A percentile compares a stretch with the other conserved stretches of the same genome.
Evolutionary conservation across 163 green algal species (phyloP).

Genomic region (Scenedesmus sp.): DNA sequence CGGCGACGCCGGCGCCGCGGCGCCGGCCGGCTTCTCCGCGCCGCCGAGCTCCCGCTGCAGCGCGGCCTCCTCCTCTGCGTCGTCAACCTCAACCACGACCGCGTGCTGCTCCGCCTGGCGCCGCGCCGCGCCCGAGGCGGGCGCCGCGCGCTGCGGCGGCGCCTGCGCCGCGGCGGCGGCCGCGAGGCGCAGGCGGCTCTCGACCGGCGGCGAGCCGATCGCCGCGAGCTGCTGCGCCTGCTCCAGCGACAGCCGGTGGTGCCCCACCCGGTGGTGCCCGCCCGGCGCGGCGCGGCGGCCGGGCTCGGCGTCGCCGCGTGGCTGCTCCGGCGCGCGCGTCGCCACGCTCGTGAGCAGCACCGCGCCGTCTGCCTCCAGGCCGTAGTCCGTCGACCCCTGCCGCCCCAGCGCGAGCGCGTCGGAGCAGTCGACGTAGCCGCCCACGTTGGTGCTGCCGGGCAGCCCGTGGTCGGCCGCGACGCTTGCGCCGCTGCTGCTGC

Average conservation of each 20-base stretch:
- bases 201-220: neutral
- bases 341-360: constrained; percentile 4
- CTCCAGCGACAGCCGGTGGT: constrained; percentile 12
- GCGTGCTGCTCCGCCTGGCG: constrained; percentile 3
- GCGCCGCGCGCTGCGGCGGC: neutral
- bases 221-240: constrained; percentile 25
- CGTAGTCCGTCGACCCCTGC: constrained; percentile 18
- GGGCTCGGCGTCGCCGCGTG: neutral
- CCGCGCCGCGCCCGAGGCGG: neutral
- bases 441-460: constrained; percentile 24
- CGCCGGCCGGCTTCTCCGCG: neutral
- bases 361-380: constrained; percentile 27
- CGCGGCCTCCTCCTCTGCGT: constrained; percentile 1
- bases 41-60: neutral
- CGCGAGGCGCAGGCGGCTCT: neutral
- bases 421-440: neutral
- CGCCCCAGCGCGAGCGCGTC: neutral
- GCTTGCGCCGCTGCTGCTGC: constrained; percentile 7
- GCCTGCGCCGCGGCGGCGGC: neutral
- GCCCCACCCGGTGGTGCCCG: neutral
- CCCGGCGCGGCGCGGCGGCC: too few species aligned
- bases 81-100: neutral
- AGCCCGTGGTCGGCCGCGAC: constrained; percentile 4
- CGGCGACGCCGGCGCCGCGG: too few species aligned
- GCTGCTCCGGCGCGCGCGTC: neutral